Conservation (phyloP, 306 rosid species). For the Alnus glutinosa region DNA sequence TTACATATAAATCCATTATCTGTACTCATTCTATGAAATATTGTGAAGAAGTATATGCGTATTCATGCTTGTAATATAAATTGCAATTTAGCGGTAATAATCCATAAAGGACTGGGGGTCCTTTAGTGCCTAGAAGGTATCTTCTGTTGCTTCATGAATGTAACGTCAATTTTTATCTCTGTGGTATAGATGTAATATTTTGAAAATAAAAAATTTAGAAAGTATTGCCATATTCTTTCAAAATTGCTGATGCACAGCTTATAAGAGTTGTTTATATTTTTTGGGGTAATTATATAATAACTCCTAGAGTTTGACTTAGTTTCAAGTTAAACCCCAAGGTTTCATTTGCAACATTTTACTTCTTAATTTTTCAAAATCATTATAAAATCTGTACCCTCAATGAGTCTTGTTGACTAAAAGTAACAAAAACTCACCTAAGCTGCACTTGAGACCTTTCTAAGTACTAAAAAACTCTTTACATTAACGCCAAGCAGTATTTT, state of each 20-base stretch:
- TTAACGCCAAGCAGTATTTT: background rate
- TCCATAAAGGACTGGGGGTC: background rate
- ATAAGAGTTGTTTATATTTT: constrained; percentile 1
- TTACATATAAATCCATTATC: background rate
- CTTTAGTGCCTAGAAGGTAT: background rate
- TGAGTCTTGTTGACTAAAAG: background rate
- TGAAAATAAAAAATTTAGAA: background rate
- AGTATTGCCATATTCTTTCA: background rate
- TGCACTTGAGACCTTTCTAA: background rate
- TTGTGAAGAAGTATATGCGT: background rate
- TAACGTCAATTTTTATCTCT: background rate
- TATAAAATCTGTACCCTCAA: background rate
- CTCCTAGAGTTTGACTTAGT: background rate
- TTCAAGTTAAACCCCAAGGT: background rate
- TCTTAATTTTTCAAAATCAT: background rate
- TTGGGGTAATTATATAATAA: background rate
- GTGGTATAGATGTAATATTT: background rate
- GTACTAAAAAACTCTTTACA: background rate
- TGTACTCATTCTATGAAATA: background rate
- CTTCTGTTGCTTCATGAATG: background rate
- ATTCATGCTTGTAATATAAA: background rate
- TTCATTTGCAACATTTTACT: background rate
- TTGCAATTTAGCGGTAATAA: background rate
- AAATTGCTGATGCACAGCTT: background rate
- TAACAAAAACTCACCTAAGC: background rate